Base-by-base conservation (phyloP, 495 filamentous ascomycete genomes). In the Oidiodendron maius region DNA sequence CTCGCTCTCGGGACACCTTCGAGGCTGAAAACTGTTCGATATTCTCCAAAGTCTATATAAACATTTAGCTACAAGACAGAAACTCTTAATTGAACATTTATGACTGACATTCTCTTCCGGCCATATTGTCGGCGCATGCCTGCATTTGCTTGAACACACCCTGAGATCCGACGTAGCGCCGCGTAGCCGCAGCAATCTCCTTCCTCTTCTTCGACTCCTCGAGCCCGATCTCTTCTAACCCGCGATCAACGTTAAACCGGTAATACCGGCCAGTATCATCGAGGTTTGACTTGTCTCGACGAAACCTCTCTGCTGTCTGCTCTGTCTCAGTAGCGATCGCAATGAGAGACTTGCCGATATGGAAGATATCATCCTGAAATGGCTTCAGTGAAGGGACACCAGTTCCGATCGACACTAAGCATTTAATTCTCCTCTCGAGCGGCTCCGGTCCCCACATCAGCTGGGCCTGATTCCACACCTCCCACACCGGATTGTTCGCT, bases 321-420 rank as follows among this genome's bases (percentile, higher is more conserved):
- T 76, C 68, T 9, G 68, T 68, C 38, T 74, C 70, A 3, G 57
- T 65, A 2, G 64, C 58, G 12, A 70, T 63, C 0, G 50, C 51
- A 25, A 50, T 51, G 8, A 65, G 39, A 0, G 57, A 64, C 15
- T 64, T 48, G 12, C 38, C 45, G 21, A 72, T 59, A 8, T 63
- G 52, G 16, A 64, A 54, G 22, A 67, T 24, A 22, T 61, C 48
- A 24, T 58, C 52, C 24, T 52, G 32, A 9, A 66, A 46, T 10
- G 64, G 55, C 22, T 61, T 59, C 46, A 70, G 52, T 1, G 57
- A 53, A 22, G 64, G 69, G 0, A 64, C 40, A 13, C 70, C 70
- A 13, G 68, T 74, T 3, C 71, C 73, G 18, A 76, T 71, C 0
- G 70, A 74, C 1, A 77, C 62, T 34, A 76, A 44, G 39, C 66